A percentile compares a stretch with the other conserved stretches of the same genome.
Evolutionary conservation across 2,329 filamentous ascomycete species (phyloP).

Genomic region (Septoria petroselini): DNA sequence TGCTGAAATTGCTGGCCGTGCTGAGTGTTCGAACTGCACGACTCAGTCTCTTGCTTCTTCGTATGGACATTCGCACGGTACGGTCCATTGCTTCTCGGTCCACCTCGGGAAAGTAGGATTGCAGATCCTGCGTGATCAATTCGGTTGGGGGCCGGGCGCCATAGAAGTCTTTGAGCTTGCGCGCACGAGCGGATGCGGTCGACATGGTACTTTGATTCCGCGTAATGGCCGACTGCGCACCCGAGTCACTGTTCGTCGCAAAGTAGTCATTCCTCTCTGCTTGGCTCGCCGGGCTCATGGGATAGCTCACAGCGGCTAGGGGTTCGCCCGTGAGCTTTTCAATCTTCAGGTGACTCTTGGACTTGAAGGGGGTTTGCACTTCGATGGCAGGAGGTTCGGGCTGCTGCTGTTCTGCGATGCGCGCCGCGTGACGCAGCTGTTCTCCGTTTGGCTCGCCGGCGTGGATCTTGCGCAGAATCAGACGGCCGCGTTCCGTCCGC

Average conservation of each 20-base stretch:
- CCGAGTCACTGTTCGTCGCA: conserved; percentile 33
- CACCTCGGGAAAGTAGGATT: conserved; percentile 96
- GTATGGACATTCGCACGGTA: conserved; percentile 87
- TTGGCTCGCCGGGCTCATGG: conserved; percentile 73
- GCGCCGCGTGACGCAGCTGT: conserved; percentile 81
- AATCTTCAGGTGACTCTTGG: conserved; percentile 80
- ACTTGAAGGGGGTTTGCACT: conserved; percentile 61
- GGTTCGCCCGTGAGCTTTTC: conserved; percentile 85
- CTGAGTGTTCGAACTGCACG: conserved; percentile 90
- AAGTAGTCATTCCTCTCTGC: conserved; percentile 62
- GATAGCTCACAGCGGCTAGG: conserved; percentile 80
- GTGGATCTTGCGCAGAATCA: conserved; percentile 91
- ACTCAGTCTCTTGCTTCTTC: conserved; percentile 85
- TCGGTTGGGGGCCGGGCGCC: conserved; percentile 92
- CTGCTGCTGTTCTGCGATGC: conserved; percentile 79
- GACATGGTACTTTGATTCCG: conserved; percentile 37
- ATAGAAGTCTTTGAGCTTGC: conserved; percentile 75
- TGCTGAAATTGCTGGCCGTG: conserved; percentile 89
- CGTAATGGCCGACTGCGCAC: conserved; percentile 22
- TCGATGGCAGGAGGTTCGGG: conserved; percentile 53
- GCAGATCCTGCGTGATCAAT: conserved; percentile 92
- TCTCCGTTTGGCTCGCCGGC: conserved; percentile 83
- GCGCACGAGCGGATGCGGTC: conserved; percentile 43
- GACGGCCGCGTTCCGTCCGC: conserved; percentile 79
- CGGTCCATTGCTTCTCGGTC: conserved; percentile 91